These are phyloP conservation scores for Trametes sanguinea DNA, from an alignment of 768 basidiomycete genomes.

Conservation along the genomic window DNA sequence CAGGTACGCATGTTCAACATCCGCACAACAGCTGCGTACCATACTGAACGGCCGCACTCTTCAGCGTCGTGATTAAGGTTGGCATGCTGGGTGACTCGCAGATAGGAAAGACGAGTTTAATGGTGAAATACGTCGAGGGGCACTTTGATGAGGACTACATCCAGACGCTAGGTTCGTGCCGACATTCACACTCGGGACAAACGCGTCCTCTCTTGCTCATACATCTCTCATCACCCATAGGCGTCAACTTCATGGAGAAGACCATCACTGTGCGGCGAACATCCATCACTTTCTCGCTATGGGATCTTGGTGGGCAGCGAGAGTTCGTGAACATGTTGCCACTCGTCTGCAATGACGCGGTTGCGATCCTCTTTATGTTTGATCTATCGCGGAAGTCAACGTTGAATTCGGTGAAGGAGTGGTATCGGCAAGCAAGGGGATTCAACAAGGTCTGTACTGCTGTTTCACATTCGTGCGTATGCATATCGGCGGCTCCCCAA, in stretches of 20 bases:
- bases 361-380: constrained; percentile 99
- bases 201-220: neutral
- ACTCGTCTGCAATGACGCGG: constrained; percentile 98
- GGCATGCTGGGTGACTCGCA: constrained; percentile 99
- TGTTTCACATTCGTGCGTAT: neutral
- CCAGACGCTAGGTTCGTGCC: constrained; percentile 87
- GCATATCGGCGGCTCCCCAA: too few species aligned
- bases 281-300: constrained; percentile 99
- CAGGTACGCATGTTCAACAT: constrained; percentile 23
- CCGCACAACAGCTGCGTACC: neutral
- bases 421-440: constrained; percentile 98
- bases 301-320: constrained; percentile 96
- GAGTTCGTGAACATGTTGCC: constrained; percentile 99
- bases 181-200: neutral
- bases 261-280: constrained; percentile 97
- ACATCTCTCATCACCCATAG: constrained; percentile 34
- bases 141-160: constrained; percentile 99
- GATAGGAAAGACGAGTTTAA: constrained; percentile 98
- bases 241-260: constrained; percentile 99
- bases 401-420: constrained; percentile 97
- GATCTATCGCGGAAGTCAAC: constrained; percentile 97
- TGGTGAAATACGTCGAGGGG: constrained; percentile 99
- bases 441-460: constrained; percentile 88
- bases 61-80: constrained; percentile 93
- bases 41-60: neutral